phyloP scores from a whole-genome alignment of 495 filamentous ascomycete species.

The Aspergillus sclerotiicarbonarius region DNA sequence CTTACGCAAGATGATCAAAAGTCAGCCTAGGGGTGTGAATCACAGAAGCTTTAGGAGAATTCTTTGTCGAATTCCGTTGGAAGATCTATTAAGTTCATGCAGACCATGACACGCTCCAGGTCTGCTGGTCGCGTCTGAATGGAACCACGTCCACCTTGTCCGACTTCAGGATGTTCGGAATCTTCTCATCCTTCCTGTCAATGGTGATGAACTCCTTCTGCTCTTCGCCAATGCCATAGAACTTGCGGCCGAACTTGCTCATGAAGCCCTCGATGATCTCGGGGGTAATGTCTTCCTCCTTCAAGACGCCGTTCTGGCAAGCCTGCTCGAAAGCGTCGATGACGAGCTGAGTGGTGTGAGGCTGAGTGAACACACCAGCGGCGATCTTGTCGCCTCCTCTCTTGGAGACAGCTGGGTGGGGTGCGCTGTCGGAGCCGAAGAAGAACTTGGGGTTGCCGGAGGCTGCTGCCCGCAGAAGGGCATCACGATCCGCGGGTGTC shows the following conservation, averaged over 20 bases:
- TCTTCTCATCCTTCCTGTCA: conserved; percentile 58
- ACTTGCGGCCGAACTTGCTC: conserved; percentile 66
- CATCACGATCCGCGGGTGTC: conserved; percentile 68
- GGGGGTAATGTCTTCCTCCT: conserved; percentile 64
- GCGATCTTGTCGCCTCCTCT: conserved; percentile 62
- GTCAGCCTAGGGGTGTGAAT: conserved; percentile 15
- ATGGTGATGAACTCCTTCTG: conserved; percentile 60
- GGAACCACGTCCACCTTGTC: conserved; percentile 65
- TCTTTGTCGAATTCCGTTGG: background rate
- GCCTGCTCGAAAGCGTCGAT: conserved; percentile 71
- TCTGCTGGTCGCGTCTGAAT: conserved; percentile 64
- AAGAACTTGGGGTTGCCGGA: conserved; percentile 79
- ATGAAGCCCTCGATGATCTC: conserved; percentile 74
- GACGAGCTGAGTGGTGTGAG: conserved; percentile 75
- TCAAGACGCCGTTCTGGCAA: conserved; percentile 61
- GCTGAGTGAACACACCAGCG: conserved; percentile 88
- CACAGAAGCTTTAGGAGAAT: background rate
- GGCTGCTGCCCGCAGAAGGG: conserved; percentile 66
- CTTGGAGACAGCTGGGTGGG: conserved; percentile 75
- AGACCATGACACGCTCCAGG: conserved; percentile 58
- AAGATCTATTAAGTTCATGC: conserved; percentile 14
- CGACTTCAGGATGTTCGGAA: conserved; percentile 49
- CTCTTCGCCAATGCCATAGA: conserved; percentile 59
- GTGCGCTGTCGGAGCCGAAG: conserved; percentile 67
- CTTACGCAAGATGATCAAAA: conserved; percentile 34